These are phyloP conservation scores for Plenodomus biglobosus DNA, from an alignment of 2,329 filamentous ascomycete genomes.

Conservation along the genomic window DNA sequence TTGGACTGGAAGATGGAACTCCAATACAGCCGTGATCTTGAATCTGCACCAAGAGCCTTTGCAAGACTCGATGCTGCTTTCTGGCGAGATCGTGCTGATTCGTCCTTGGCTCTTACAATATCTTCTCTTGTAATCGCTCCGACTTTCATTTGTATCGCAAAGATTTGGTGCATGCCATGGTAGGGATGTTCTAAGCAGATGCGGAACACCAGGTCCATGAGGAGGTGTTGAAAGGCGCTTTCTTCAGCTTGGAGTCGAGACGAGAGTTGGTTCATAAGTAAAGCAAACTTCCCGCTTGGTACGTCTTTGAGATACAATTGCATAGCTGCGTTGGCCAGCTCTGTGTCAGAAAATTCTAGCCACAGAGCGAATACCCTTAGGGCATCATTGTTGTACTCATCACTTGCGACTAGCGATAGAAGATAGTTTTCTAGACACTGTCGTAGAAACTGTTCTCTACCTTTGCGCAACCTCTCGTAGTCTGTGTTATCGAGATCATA, in stretches of 20 bases:
- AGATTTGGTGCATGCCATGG: conserved; percentile 97
- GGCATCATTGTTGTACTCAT: conserved; percentile 85
- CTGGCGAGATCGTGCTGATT: conserved; percentile 71
- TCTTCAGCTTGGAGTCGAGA: conserved; percentile 79
- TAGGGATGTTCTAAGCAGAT: conserved; percentile 94
- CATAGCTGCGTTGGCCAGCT: conserved; percentile 76
- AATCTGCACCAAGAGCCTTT: conserved; percentile 58
- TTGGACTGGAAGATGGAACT: conserved; percentile 72
- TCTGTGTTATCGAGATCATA: conserved; percentile 88
- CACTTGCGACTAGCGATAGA: conserved; percentile 77
- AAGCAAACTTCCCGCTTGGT: conserved; percentile 87
- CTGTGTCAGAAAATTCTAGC: conserved; percentile 81
- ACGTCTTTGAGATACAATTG: conserved; percentile 69
- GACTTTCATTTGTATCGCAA: conserved; percentile 57
- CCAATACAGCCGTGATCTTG: conserved; percentile 63
- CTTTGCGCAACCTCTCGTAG: conserved; percentile 74
- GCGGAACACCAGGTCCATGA: conserved; percentile 72
- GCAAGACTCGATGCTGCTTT: conserved; percentile 71
- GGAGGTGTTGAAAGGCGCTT: conserved; percentile 71
- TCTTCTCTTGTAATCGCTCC: conserved; percentile 53
- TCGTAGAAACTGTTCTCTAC: conserved; percentile 78
- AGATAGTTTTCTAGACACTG: conserved; percentile 93
- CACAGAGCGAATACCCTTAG: conserved; percentile 92
- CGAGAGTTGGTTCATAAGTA: conserved; percentile 92
- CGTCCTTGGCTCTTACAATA: conserved; percentile 65